A percentile compares a stretch with the other conserved stretches of the same genome.
These are phyloP conservation scores for Puccinellia tenuiflora DNA, from an alignment of 176 grass and related monocot species.

Conservation along the genomic window DNA sequence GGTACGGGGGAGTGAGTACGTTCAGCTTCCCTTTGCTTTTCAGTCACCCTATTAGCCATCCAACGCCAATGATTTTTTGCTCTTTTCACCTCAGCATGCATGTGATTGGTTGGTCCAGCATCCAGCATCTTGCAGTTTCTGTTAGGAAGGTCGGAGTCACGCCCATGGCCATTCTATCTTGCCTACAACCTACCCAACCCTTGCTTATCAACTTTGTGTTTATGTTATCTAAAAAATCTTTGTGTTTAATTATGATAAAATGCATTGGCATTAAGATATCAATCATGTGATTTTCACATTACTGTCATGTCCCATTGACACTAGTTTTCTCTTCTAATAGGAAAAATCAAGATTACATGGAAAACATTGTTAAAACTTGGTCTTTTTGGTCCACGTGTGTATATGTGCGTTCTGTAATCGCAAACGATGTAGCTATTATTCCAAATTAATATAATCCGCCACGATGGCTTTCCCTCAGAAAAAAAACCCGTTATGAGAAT, in stretches of 20 bases:
- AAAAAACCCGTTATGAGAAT: not conserved
- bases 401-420: no score
- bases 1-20: not conserved
- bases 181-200: not conserved
- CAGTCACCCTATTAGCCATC: slow-evolving; percentile 31
- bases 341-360: not conserved
- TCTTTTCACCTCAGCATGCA: not conserved
- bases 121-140: slow-evolving; percentile 20
- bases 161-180: not conserved
- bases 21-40: slow-evolving; percentile 43
- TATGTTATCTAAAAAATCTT: not conserved
- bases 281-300: not conserved
- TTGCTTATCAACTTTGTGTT: not conserved
- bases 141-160: slow-evolving; percentile 20
- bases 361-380: not conserved
- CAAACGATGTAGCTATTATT: no score
- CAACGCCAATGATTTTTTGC: slow-evolving; percentile 8
- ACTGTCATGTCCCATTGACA: not conserved
- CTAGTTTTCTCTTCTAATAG: not conserved
- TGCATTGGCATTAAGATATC: not conserved
- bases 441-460: no score
- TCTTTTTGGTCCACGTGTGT: not conserved
- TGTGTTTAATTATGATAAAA: not conserved
- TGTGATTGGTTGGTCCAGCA: slow-evolving; percentile 37
- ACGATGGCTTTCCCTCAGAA: no score